phyloP scores from a whole-genome alignment of 768 basidiomycete species.

The Saitozyma podzolica region DNA sequence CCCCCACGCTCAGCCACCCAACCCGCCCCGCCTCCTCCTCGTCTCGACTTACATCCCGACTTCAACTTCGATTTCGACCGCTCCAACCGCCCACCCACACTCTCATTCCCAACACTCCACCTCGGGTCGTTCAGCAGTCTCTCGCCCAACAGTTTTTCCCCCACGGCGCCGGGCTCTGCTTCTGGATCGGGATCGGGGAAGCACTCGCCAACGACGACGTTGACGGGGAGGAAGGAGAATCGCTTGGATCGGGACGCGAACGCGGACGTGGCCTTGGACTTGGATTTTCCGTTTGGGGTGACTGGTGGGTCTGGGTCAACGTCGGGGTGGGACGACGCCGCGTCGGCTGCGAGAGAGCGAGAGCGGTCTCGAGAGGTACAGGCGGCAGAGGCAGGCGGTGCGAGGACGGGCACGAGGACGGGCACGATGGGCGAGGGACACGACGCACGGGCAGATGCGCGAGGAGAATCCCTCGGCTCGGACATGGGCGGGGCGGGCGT shows the following conservation, averaged over 20 bases:
- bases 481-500: no score
- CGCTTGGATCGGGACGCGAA: not conserved
- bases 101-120: conserved; percentile 35
- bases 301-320: not conserved
- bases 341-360: not conserved
- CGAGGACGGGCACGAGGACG: no score
- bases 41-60: not conserved
- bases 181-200: not conserved
- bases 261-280: not conserved
- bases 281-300: not conserved
- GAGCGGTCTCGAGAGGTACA: not conserved
- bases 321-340: not conserved
- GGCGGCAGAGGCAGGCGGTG: not conserved
- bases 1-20: conserved; percentile 7
- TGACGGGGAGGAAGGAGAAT: not conserved
- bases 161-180: not conserved
- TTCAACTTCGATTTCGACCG: conserved; percentile 2
- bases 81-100: conserved; percentile 27
- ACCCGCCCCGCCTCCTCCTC: not conserved
- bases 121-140: conserved; percentile 35
- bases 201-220: not conserved
- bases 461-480: no score
- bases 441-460: no score
- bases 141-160: conserved; percentile 17
- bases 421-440: no score